phyloP scores from a whole-genome alignment of 495 filamentous ascomycete genomes.

The Penicillium parvum region DNA sequence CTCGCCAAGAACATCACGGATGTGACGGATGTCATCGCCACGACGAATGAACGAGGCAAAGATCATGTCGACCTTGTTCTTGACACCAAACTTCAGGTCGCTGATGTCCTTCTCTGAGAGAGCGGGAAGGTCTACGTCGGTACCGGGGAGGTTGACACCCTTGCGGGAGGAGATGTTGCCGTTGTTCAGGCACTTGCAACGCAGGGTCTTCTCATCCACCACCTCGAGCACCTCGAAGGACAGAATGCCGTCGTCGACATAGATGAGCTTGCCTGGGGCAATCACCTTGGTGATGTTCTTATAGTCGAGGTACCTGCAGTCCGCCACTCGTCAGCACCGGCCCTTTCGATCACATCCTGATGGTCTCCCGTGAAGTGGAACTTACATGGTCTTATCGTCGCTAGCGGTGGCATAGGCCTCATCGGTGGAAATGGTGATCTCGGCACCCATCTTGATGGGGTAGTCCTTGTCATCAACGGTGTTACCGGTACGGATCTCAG shows the following conservation, averaged over 20 bases:
- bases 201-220: constrained; percentile 81
- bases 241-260: constrained; percentile 96
- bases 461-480: constrained; percentile 79
- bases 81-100: constrained; percentile 90
- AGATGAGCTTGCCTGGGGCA: constrained; percentile 86
- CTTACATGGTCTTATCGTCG: constrained; percentile 91
- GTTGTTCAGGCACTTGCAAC: constrained; percentile 84
- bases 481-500: constrained; percentile 96
- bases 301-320: constrained; percentile 89
- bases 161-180: constrained; percentile 97
- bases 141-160: constrained; percentile 97
- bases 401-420: constrained; percentile 83
- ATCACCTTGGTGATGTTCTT: constrained; percentile 99
- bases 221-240: constrained; percentile 90
- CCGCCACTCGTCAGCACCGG: constrained; percentile 10
- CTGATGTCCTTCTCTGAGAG: constrained; percentile 97
- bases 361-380: constrained; percentile 4
- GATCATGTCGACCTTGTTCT: constrained; percentile 98
- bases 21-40: constrained; percentile 83
- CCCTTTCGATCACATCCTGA: not conserved
- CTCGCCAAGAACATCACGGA: constrained; percentile 84
- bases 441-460: constrained; percentile 73
- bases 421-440: constrained; percentile 95
- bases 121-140: constrained; percentile 95
- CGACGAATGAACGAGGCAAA: constrained; percentile 98